Evolutionary conservation across 2,329 filamentous ascomycete species (phyloP).

Genomic region (Polytolypa hystricis): DNA sequence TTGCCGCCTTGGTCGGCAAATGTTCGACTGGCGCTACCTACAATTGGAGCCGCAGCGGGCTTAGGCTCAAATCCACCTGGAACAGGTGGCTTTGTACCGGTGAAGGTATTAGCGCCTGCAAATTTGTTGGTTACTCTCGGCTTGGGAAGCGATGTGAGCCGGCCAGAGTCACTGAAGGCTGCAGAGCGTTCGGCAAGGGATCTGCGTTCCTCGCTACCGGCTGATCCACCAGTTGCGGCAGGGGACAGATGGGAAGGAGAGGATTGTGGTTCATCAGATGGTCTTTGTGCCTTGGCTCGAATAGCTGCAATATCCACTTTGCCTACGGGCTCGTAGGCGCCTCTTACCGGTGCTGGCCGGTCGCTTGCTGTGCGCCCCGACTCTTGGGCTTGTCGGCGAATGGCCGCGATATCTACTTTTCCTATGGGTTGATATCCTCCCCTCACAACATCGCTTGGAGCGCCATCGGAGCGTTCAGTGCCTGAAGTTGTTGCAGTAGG

Average conservation of each 20-base stretch:
- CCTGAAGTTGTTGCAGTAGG: conserved; percentile 44
- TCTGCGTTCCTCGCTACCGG: conserved; percentile 43
- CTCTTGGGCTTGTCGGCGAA: conserved; percentile 63
- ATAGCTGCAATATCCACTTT: conserved; percentile 97
- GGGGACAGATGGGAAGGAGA: conserved; percentile 30
- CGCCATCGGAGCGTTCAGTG: conserved; percentile 42
- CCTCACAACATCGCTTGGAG: conserved; percentile 55
- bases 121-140: conserved; percentile 92
- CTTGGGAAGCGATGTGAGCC: conserved; percentile 80
- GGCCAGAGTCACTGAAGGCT: conserved; percentile 62
- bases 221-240: conserved; percentile 33
- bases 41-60: conserved; percentile 46
- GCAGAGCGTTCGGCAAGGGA: conserved; percentile 65
- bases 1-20: conserved; percentile 94
- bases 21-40: conserved; percentile 76
- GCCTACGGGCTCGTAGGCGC: conserved; percentile 85
- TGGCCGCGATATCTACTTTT: conserved; percentile 92
- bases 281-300: conserved; percentile 60
- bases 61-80: conserved; percentile 57
- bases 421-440: conserved; percentile 89
- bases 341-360: conserved; percentile 74
- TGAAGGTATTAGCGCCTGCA: conserved; percentile 58
- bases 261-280: conserved; percentile 25
- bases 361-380: conserved; percentile 51
- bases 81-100: conserved; percentile 78